These are phyloP conservation scores for Phytophthora fragariaefolia DNA, from an alignment of 352 stramenopile genomes.

Conservation along the genomic window DNA sequence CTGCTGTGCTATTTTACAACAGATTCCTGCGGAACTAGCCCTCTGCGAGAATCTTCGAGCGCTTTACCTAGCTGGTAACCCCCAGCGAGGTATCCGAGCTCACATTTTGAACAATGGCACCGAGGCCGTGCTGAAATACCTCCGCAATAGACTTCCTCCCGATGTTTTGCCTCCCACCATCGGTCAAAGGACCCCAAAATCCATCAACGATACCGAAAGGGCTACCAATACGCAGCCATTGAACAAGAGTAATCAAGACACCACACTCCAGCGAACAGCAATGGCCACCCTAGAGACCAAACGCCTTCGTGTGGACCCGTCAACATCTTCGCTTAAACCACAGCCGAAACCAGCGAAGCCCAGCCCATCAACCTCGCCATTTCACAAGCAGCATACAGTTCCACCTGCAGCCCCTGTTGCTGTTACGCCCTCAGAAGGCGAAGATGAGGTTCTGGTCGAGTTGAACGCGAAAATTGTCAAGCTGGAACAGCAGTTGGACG, in stretches of 20 bases:
- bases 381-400: conserved; percentile 12
- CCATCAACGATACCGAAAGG: conserved; percentile 18
- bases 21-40: conserved; percentile 77
- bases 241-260: conserved; percentile 19
- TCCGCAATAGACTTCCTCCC: conserved; percentile 63
- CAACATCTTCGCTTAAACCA: conserved; percentile 28
- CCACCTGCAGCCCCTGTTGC: conserved; percentile 2
- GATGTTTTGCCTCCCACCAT: conserved; percentile 32
- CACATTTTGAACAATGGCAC: conserved; percentile 74
- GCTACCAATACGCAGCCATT: conserved; percentile 24
- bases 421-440: neutral
- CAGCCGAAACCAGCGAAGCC: conserved; percentile 13
- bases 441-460: conserved; percentile 38
- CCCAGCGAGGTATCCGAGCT: conserved; percentile 71
- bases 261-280: conserved; percentile 9
- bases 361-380: conserved; percentile 10
- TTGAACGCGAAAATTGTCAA: conserved; percentile 52
- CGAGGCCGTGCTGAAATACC: conserved; percentile 76
- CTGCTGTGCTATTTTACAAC: conserved; percentile 9
- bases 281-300: conserved; percentile 37
- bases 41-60: conserved; percentile 62
- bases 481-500: conserved; percentile 66
- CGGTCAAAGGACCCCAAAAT: conserved; percentile 9
- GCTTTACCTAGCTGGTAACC: conserved; percentile 75
- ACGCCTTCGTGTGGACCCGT: conserved; percentile 34